These are phyloP conservation scores for Linnemannia schmuckeri DNA, from an alignment of 192 early-diverging fungal genomes.

Conservation along the genomic window DNA sequence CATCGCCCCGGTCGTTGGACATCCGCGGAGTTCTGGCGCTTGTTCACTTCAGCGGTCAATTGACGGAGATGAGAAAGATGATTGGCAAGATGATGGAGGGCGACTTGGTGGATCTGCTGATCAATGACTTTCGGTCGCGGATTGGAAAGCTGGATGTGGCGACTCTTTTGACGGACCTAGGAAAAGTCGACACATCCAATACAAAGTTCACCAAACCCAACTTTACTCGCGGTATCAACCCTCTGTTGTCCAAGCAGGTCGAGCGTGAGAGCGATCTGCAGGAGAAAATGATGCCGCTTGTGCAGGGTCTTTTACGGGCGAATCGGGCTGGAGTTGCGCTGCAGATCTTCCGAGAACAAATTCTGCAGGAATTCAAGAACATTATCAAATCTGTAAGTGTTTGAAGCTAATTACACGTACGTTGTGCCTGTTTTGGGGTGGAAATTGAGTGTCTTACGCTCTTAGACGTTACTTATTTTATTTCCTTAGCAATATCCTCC, in stretches of 20 bases:
- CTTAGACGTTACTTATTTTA: neutral
- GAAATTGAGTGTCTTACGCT: neutral
- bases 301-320: conserved; percentile 84
- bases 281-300: conserved; percentile 75
- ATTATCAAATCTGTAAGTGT: conserved; percentile 80
- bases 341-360: conserved; percentile 80
- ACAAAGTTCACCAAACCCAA: conserved; percentile 51
- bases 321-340: conserved; percentile 76
- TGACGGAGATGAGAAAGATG: conserved; percentile 72
- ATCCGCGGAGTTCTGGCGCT: conserved; percentile 71
- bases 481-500: conserved; percentile 57
- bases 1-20: conserved; percentile 63
- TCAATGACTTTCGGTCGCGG: conserved; percentile 71
- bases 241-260: conserved; percentile 36
- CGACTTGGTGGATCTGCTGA: conserved; percentile 74
- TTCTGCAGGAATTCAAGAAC: conserved; percentile 82
- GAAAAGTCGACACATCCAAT: conserved; percentile 47
- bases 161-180: conserved; percentile 40
- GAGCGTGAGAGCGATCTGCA: conserved; percentile 59
- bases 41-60: conserved; percentile 70
- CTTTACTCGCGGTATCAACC: conserved; percentile 49
- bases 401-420: neutral
- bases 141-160: conserved; percentile 65
- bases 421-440: neutral
- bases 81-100: conserved; percentile 81